These are phyloP conservation scores for Hypoxylon sp. DNA, from an alignment of 2,329 filamentous ascomycete genomes.

Conservation along the genomic window DNA sequence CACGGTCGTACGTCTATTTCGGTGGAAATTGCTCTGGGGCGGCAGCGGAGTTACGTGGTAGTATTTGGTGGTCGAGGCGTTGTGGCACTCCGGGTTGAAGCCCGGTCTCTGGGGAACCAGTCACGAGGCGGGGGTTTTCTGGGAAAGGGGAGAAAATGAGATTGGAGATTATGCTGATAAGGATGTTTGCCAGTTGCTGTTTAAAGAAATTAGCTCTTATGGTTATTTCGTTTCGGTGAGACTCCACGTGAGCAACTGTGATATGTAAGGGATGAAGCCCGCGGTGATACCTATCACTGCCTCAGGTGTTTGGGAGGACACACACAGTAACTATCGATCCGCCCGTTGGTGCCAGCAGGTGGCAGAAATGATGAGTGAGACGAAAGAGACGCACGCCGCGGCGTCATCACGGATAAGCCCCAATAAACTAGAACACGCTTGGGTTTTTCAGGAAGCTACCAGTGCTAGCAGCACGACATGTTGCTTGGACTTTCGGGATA, in stretches of 20 bases:
- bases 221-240: neutral
- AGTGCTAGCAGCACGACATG: neutral
- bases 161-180: slow-evolving; percentile 55
- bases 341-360: neutral
- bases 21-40: slow-evolving; percentile 64
- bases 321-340: neutral
- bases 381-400: slow-evolving; percentile 5
- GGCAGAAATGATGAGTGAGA: neutral
- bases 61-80: slow-evolving; percentile 28
- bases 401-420: slow-evolving; percentile 6
- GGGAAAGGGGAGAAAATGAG: slow-evolving; percentile 69
- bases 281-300: neutral
- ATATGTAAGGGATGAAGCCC: neutral
- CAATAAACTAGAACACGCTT: neutral
- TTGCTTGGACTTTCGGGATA: neutral
- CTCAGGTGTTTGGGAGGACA: neutral
- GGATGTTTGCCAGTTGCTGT: slow-evolving; percentile 4
- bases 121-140: slow-evolving; percentile 51
- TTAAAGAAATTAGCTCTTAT: neutral
- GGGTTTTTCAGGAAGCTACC: slow-evolving; percentile 2
- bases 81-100: slow-evolving; percentile 60
- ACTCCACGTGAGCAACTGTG: neutral
- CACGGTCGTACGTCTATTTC: slow-evolving; percentile 71
- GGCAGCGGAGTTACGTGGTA: slow-evolving; percentile 24
- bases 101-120: slow-evolving; percentile 26